A percentile compares a stretch with the other conserved stretches of the same genome.
Evolutionary conservation across 2,329 filamentous ascomycete species (phyloP).

Genomic region (Phialemoniopsis sp.): DNA sequence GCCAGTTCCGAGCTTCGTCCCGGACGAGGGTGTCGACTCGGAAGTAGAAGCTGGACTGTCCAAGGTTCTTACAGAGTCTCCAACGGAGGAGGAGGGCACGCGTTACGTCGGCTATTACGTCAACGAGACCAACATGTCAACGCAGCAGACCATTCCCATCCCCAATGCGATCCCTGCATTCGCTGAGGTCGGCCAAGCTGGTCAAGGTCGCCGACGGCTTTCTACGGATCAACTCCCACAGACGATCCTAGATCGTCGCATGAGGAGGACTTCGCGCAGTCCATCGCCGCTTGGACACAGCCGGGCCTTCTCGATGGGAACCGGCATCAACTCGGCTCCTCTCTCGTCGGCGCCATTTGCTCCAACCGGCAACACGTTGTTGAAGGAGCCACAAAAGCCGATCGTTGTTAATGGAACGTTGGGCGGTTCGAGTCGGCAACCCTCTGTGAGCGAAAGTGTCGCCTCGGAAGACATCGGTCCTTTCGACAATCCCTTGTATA

Average conservation of each 20-base stretch:
- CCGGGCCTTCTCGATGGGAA: conserved; percentile 36
- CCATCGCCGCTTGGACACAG: conserved; percentile 51
- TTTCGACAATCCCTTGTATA: conserved; percentile 31
- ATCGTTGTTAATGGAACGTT: conserved; percentile 34
- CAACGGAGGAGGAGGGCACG: conserved; percentile 42
- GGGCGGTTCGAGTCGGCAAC: conserved; percentile 18
- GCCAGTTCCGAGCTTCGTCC: conserved; percentile 50
- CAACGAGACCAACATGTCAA: conserved; percentile 21
- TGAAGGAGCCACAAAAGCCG: conserved; percentile 23
- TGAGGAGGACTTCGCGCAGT: conserved; percentile 49
- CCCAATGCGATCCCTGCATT: conserved; percentile 37
- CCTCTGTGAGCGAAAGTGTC: conserved; percentile 17
- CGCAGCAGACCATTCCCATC: conserved; percentile 13
- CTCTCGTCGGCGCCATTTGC: conserved; percentile 33
- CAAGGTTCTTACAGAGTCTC: conserved; percentile 34
- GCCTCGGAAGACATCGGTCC: conserved; percentile 17
- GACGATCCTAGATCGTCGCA: conserved; percentile 47
- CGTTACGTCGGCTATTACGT: conserved; percentile 31
- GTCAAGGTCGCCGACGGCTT: conserved; percentile 36
- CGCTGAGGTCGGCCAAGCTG: conserved; percentile 38
- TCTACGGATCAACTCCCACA: conserved; percentile 53
- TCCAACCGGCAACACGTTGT: conserved; percentile 22
- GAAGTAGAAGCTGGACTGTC: conserved; percentile 41
- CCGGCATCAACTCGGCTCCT: conserved; percentile 32
- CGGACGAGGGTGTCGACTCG: conserved; percentile 43